phyloP scores from a whole-genome alignment of 768 basidiomycete genomes.

The Mycena polygramma region DNA sequence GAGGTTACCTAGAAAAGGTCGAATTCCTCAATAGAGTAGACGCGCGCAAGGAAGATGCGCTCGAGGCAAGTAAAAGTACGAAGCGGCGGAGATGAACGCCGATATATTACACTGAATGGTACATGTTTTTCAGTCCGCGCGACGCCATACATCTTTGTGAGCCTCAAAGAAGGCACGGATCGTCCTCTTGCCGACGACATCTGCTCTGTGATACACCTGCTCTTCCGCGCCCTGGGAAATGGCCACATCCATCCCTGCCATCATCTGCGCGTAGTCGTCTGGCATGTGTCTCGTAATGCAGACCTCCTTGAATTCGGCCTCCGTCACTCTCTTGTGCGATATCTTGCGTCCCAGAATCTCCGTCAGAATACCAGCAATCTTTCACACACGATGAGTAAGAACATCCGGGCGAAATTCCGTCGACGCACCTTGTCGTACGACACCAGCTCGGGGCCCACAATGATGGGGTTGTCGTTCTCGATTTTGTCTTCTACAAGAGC shows the following conservation, averaged over 20 bases:
- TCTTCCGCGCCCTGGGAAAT: slow-evolving; percentile 44
- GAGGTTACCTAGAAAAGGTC: slow-evolving; percentile 88
- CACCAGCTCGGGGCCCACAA: slow-evolving; percentile 50
- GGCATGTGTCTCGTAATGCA: slow-evolving; percentile 37
- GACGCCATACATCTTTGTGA: slow-evolving; percentile 35
- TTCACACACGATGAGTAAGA: background rate
- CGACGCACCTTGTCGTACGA: slow-evolving; percentile 47
- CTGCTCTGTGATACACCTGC: slow-evolving; percentile 34
- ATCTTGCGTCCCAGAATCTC: slow-evolving; percentile 47
- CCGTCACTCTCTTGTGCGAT: slow-evolving; percentile 42
- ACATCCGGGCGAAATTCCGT: background rate
- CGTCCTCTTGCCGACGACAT: slow-evolving; percentile 43
- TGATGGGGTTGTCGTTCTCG: slow-evolving; percentile 43
- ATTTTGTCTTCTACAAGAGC: slow-evolving; percentile 44
- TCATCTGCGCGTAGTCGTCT: slow-evolving; percentile 36
- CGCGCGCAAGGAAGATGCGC: slow-evolving; percentile 73
- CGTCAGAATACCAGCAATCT: slow-evolving; percentile 47
- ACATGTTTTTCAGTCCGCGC: slow-evolving; percentile 7
- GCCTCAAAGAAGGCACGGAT: slow-evolving; percentile 43
- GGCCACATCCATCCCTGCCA: slow-evolving; percentile 38
- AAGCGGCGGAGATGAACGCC: slow-evolving; percentile 61
- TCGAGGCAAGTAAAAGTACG: slow-evolving; percentile 67
- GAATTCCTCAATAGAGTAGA: slow-evolving; percentile 86
- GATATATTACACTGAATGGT: background rate
- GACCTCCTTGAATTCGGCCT: slow-evolving; percentile 35